A percentile compares a stretch with the other conserved stretches of the same genome.
Evolutionary conservation across 2,329 filamentous ascomycete species (phyloP).

Genomic region (Neonectria ditissima): DNA sequence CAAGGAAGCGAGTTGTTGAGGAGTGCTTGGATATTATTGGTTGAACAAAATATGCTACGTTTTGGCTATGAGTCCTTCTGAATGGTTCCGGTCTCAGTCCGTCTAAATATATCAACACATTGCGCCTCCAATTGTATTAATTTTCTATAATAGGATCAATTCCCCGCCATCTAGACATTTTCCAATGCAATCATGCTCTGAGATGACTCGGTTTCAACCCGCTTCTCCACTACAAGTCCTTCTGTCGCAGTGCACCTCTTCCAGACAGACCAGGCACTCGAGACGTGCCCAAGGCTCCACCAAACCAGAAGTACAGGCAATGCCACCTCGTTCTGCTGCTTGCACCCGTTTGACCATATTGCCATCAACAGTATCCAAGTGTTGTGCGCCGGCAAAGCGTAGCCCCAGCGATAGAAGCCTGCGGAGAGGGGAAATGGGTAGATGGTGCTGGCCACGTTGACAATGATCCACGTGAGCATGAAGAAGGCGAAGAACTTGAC

Average conservation of each 20-base stretch:
- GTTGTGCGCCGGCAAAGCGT: slow-evolving; percentile 51
- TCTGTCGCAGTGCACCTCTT: slow-evolving; percentile 38
- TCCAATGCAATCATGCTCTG: neutral
- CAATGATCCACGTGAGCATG: slow-evolving; percentile 56
- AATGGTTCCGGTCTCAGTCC: too few species aligned
- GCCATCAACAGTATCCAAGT: slow-evolving; percentile 52
- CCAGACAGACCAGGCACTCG: slow-evolving; percentile 39
- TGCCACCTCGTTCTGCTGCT: slow-evolving; percentile 48
- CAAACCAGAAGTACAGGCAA: slow-evolving; percentile 58
- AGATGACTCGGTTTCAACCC: slow-evolving; percentile 7
- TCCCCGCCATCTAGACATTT: neutral
- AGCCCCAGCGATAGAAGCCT: slow-evolving; percentile 55
- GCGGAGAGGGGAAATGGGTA: slow-evolving; percentile 53
- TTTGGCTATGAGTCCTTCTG: too few species aligned
- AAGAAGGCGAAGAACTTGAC: slow-evolving; percentile 55
- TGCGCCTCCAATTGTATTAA: neutral
- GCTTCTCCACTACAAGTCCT: slow-evolving; percentile 1
- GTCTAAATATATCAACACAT: too few species aligned
- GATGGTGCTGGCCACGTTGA: slow-evolving; percentile 53
- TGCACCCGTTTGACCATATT: slow-evolving; percentile 58
- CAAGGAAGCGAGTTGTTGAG: neutral
- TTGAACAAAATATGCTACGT: too few species aligned
- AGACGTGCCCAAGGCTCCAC: slow-evolving; percentile 49
- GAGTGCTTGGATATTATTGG: neutral
- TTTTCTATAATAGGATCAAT: too few species aligned